These are phyloP conservation scores for Ilyonectria sp. DNA, from an alignment of 2,329 filamentous ascomycete genomes.

Conservation along the genomic window DNA sequence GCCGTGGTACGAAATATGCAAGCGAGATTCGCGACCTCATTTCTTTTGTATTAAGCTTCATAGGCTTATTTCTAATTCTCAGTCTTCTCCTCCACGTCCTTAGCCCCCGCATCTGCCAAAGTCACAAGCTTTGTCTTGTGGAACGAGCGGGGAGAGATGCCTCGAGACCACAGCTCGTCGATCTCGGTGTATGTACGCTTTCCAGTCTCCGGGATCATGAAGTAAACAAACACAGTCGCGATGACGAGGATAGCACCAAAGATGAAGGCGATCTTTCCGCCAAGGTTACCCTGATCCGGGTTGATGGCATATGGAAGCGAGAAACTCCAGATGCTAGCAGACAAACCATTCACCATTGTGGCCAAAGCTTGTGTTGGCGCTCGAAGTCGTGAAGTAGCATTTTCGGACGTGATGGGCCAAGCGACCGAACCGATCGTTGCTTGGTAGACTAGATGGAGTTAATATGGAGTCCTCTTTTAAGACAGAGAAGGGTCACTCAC, in stretches of 20 bases:
- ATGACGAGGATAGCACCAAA: constrained; percentile 52
- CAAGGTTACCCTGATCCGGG: constrained; percentile 50
- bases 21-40: too few relatives aligned
- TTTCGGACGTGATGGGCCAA: constrained; percentile 21
- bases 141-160: constrained; percentile 13
- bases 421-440: constrained; percentile 19
- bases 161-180: constrained; percentile 41
- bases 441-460: constrained; percentile 10
- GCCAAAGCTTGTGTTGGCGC: constrained; percentile 20
- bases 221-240: constrained; percentile 49
- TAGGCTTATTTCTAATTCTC: too few relatives aligned
- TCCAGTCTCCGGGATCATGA: constrained; percentile 54
- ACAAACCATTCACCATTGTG: constrained; percentile 19
- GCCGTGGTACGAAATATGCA: too few relatives aligned
- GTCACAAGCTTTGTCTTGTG: neutral
- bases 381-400: constrained; percentile 17
- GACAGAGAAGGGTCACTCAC: neutral
- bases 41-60: too few relatives aligned
- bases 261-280: constrained; percentile 56
- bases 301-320: constrained; percentile 44
- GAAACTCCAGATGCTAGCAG: constrained; percentile 34
- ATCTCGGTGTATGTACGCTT: constrained; percentile 43
- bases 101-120: too few relatives aligned
- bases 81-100: too few relatives aligned
- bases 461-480: too few relatives aligned